phyloP scores from a whole-genome alignment of 2,329 filamentous ascomycete species.

The Colletotrichum sp. region DNA sequence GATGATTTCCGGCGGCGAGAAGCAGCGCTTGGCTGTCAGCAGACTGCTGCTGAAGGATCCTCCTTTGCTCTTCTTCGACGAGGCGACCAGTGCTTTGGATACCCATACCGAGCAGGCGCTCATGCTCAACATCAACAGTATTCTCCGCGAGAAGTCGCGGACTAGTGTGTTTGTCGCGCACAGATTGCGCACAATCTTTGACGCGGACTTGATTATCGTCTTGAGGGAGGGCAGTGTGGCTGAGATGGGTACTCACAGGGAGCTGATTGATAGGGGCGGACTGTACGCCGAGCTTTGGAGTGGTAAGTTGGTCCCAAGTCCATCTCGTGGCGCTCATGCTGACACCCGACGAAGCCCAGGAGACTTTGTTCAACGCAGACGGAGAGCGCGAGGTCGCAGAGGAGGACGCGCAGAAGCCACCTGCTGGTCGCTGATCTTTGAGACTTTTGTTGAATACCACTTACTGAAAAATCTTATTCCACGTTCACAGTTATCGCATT shows the following conservation, averaged over 20 bases:
- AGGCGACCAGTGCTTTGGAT: constrained; percentile 90
- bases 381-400: constrained; percentile 44
- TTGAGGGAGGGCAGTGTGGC: constrained; percentile 83
- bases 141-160: constrained; percentile 83
- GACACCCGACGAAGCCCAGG: constrained; percentile 56
- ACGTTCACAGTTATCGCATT: not conserved
- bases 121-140: constrained; percentile 90
- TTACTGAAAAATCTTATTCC: not conserved
- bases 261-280: constrained; percentile 78
- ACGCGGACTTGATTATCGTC: constrained; percentile 92
- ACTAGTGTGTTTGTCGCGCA: constrained; percentile 97
- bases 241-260: constrained; percentile 85
- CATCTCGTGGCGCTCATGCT: not conserved
- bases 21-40: constrained; percentile 87
- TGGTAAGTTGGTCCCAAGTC: constrained; percentile 57
- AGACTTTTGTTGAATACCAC: not conserved
- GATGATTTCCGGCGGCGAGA: constrained; percentile 97
- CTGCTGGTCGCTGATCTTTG: not conserved
- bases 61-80: constrained; percentile 90
- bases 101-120: constrained; percentile 93
- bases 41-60: constrained; percentile 88
- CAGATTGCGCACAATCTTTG: constrained; percentile 89
- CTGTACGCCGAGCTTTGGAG: constrained; percentile 93
- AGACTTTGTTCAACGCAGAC: constrained; percentile 60
- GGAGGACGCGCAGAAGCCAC: constrained; percentile 52